Evolutionary conservation across 768 basidiomycete genomes (phyloP).

Genomic region (Clathrus columnatus): DNA sequence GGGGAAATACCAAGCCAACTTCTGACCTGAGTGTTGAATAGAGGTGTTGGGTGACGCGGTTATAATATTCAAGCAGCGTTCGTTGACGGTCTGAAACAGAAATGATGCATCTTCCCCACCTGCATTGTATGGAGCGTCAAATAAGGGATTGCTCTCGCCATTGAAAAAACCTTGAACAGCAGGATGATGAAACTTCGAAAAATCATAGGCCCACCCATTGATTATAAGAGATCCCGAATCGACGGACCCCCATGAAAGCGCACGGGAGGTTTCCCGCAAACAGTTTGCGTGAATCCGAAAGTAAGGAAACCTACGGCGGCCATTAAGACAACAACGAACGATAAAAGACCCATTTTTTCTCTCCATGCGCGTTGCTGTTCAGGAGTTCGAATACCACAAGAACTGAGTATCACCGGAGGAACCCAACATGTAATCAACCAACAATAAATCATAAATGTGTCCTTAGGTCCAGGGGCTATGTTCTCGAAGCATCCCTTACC

Average conservation of each 20-base stretch:
- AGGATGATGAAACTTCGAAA: conserved; percentile 82
- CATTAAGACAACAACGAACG: conserved; percentile 77
- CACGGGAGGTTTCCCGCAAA: conserved; percentile 82
- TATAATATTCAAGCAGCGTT: conserved; percentile 73
- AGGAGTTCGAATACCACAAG: conserved; percentile 83
- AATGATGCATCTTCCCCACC: conserved; percentile 89
- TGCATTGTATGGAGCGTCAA: conserved; percentile 64
- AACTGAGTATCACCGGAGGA: conserved; percentile 66
- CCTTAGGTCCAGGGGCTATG: conserved; percentile 79
- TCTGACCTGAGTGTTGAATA: conserved; percentile 48
- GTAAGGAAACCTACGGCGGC: conserved; percentile 94
- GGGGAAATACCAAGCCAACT: conserved; percentile 93
- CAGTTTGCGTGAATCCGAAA: conserved; percentile 92
- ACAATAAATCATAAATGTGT: conserved; percentile 94
- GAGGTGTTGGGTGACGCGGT: conserved; percentile 59
- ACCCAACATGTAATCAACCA: conserved; percentile 74
- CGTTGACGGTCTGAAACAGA: conserved; percentile 87
- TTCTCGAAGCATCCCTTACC: conserved; percentile 54
- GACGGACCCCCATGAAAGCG: conserved; percentile 68
- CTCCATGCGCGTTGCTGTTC: conserved; percentile 97
- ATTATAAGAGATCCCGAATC: conserved; percentile 69
- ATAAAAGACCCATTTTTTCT: conserved; percentile 92
- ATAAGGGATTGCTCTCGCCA: conserved; percentile 76
- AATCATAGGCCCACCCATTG: conserved; percentile 90
- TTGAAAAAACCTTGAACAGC: conserved; percentile 57